A percentile compares a stretch with the other conserved stretches of the same genome.
Evolutionary conservation across 2,329 filamentous ascomycete species (phyloP).

Genomic region (Paecilomyces fulvus): DNA sequence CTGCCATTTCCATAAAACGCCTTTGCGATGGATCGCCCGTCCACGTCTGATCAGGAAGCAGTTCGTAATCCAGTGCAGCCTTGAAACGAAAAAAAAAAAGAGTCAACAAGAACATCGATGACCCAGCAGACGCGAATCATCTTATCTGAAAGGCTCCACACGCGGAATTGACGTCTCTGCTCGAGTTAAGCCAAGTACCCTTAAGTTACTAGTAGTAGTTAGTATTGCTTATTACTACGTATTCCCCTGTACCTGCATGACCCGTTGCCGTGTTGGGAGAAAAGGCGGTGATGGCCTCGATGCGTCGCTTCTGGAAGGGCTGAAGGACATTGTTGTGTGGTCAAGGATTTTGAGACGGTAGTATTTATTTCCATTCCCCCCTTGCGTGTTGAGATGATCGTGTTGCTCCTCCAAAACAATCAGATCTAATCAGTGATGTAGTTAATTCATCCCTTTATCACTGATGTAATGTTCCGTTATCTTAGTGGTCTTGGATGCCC

Average conservation of each 20-base stretch:
- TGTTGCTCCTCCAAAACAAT: neutral
- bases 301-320: neutral
- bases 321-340: neutral
- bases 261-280: neutral
- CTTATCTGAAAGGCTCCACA: neutral
- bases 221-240: neutral
- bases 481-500: neutral
- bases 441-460: neutral
- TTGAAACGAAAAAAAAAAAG: neutral
- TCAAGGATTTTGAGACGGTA: neutral
- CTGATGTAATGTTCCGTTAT: slow-evolving; percentile 1
- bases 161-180: neutral
- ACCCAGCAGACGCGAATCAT: neutral
- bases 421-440: neutral
- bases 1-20: neutral
- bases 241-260: neutral
- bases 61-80: neutral
- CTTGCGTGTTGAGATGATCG: neutral
- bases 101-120: neutral
- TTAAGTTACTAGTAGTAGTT: too few relatives aligned
- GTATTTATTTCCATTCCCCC: neutral
- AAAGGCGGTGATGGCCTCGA: neutral
- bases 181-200: neutral
- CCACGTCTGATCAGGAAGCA: neutral
- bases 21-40: neutral